Evolutionary conservation across 331 rosid genomes (phyloP), one percentile per base, ranked within the genome.

Genomic region (Dryas integrifolia): DNA sequence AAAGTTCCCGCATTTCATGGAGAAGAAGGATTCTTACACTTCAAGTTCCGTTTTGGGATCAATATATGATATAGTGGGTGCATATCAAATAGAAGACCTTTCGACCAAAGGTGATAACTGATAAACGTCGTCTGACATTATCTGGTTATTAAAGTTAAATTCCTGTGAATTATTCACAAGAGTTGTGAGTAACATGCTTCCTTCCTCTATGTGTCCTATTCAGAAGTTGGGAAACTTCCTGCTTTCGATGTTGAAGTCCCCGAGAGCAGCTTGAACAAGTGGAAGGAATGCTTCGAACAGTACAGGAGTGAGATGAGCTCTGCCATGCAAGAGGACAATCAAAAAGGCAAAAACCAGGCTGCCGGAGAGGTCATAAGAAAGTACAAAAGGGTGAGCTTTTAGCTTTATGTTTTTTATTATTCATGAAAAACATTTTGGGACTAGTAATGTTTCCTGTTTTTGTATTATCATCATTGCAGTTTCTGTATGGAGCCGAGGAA

Each of bases 1-100:
- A 24, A 5, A 9, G 45, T 87, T 77, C 45, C 98, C 97, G 0
- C 98, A 93, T 73, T 87, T 87, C 45, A 80, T 89, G 97, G 92
- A 64, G 58, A 87, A 44, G 79, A 70, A 60, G 0, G 78, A 38
- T 4, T 80, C 82, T 7, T 89, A 75, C 67, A 74, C 70, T 40
- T 93, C 97, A 21, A 82, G 86, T 26, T 89, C 92, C 35, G 74
- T 93, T 72, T 58, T 93, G 72, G 97, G 96, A 66, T 41, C 18
- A 70, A 91, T 93, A 53, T 93, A 79, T 50, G 88, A 93, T 69
- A 74, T 70, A 41, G 97, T 86, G 70, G 1, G 40, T 30, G 21
- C 26, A 43, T 81, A 78, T 82, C 85, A 82, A 76, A 39, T 47
- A 30, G 79, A 83, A 35, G 79, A 80, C 65, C 7, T 4, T 13